Base-by-base conservation (phyloP, 768 basidiomycete genomes). In the Boletus pseudopeckii region DNA sequence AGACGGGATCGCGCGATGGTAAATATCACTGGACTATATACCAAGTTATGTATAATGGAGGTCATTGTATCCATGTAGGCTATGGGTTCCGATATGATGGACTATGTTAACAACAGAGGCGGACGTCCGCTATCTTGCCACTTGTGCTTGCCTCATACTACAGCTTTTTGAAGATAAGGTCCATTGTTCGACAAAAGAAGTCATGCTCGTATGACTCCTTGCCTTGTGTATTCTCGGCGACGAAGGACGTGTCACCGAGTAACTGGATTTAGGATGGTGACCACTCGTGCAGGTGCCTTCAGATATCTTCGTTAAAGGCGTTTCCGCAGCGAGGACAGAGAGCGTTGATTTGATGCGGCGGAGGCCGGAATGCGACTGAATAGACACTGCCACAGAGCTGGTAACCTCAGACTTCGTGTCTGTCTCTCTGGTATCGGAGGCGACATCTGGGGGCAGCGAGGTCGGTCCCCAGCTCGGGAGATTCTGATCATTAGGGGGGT, bases 151-250 rank as follows among this genome's bases (percentile, higher is more conserved):
- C 58, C 75, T 80, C 45, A 72, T 47, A 71, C 66, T 17, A 66
- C 79, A 73, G 59, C 83, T 83, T 36, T 83, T 84, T 9, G 85
- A 83, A 5, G 86, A 84, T 7, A 73, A 65, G 9, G 79, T 69
- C 82, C 82, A 89, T 48, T 81, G 75, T 52, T 81, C 72, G 50
- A 85, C 80, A 17, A 88, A 75, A 7, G 77, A 74, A n/a, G 74
- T 66, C 41, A 88, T 76, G 61, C 83, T 80, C 11, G 82, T 73
- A 61, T 85, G 80, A 55, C 83, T 86, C 18, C 65, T 69, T 37
- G 71, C 74, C 44, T 59, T 68, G 46, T 80, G 75, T 17, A 84
- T 72, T 9, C 77, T 75, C 1, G 83, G 81, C 5, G 78, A 74
- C 3, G 79, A 74, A 2, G 76, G 74, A 30, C 71, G 67, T 9